Percentiles rank a stretch among this genome's conserved stretches.
Evolutionary conservation across 2,329 filamentous ascomycete genomes (phyloP).

Genomic region (Sphaerulina vaccinii): DNA sequence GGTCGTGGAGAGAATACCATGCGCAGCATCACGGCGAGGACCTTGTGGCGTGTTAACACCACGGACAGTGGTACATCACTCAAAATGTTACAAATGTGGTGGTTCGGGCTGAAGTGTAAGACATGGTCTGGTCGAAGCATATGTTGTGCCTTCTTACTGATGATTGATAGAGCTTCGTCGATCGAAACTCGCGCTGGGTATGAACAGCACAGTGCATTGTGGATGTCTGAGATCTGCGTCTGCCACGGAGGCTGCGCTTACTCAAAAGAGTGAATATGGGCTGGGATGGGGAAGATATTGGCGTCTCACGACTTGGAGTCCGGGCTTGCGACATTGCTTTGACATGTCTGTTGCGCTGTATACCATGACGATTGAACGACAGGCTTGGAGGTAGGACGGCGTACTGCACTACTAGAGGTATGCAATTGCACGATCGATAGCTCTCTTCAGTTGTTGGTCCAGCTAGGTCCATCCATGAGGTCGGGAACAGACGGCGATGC

Average conservation of each 20-base stretch:
- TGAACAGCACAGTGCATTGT: slow-evolving; percentile 19
- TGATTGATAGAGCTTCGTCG: not conserved
- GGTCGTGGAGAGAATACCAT: slow-evolving; percentile 44
- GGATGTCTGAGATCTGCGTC: slow-evolving; percentile 10
- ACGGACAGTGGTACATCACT: slow-evolving; percentile 48
- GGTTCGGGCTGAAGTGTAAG: slow-evolving; percentile 39
- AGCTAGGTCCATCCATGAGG: not conserved
- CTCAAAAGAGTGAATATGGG: not conserved
- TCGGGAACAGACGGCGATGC: not conserved
- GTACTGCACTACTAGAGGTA: not conserved
- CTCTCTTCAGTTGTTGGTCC: not conserved
- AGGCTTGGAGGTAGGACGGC: slow-evolving; percentile 2
- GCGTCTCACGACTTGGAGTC: slow-evolving; percentile 21
- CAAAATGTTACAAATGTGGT: slow-evolving; percentile 49
- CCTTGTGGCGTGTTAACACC: slow-evolving; percentile 44
- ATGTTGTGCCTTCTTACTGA: not conserved
- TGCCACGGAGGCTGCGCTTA: not conserved
- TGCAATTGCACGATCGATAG: not conserved
- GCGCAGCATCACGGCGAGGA: slow-evolving; percentile 47
- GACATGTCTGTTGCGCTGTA: slow-evolving; percentile 11
- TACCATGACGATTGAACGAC: slow-evolving; percentile 20
- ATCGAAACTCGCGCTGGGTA: not conserved
- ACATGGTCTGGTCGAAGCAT: not conserved
- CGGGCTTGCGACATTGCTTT: slow-evolving; percentile 1
- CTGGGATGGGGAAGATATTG: slow-evolving; percentile 10